A percentile compares a stretch with the other conserved stretches of the same genome.
These are phyloP conservation scores for Teunomyces pallodes DNA, from an alignment of 805 yeast species.

Conservation along the genomic window DNA sequence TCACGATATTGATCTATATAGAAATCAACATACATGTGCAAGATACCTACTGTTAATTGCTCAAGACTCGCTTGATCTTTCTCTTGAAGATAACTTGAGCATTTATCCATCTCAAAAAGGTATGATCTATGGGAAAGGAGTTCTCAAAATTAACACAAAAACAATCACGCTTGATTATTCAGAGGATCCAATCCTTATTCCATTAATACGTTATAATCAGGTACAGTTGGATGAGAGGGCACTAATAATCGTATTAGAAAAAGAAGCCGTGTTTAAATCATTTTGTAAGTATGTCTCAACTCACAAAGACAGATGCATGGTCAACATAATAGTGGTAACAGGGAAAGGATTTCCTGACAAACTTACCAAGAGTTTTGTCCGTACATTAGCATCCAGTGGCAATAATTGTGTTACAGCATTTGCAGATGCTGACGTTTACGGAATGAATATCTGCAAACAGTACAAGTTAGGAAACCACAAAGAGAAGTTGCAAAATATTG, in stretches of 20 bases:
- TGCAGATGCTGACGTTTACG: constrained; percentile 67
- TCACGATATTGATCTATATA: constrained; percentile 52
- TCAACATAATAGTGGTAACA: constrained; percentile 39
- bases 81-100: constrained; percentile 35
- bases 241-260: constrained; percentile 28
- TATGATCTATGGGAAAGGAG: constrained; percentile 40
- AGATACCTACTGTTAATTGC: constrained; percentile 34
- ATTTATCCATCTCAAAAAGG: constrained; percentile 59
- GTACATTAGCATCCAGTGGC: constrained; percentile 19
- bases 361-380: constrained; percentile 45
- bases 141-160: not conserved
- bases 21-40: constrained; percentile 36
- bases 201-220: constrained; percentile 11
- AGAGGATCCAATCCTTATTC: constrained; percentile 26
- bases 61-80: constrained; percentile 34
- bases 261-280: constrained; percentile 41
- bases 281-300: constrained; percentile 20
- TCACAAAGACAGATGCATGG: not conserved
- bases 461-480: constrained; percentile 13
- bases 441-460: constrained; percentile 49
- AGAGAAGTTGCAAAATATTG: constrained; percentile 7
- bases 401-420: constrained; percentile 43
- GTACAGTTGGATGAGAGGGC: not conserved
- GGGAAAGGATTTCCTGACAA: constrained; percentile 70
- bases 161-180: constrained; percentile 2